A percentile compares a stretch with the other conserved stretches of the same genome.
phyloP scores from a whole-genome alignment of 2,329 filamentous ascomycete genomes.

The Akanthomyces uredinophilus region DNA sequence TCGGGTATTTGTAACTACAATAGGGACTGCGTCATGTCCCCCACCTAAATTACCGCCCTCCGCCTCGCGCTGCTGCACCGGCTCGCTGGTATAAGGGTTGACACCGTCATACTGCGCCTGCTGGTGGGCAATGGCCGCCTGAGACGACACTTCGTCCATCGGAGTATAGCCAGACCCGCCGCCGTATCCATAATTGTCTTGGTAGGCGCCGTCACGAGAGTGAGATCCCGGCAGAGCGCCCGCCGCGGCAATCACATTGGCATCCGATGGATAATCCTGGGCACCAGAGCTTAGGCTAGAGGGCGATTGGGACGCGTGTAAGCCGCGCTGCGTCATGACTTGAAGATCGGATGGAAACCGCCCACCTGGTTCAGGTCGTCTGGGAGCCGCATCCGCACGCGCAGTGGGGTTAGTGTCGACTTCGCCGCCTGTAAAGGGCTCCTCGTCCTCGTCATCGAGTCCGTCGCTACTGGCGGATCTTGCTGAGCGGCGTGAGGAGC shows the following conservation, averaged over 20 bases:
- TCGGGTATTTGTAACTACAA: constrained; percentile 11
- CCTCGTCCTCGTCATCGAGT: constrained; percentile 66
- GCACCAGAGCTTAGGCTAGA: constrained; percentile 73
- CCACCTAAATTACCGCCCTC: constrained; percentile 5
- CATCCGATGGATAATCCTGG: constrained; percentile 40
- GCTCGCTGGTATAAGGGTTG: constrained; percentile 52
- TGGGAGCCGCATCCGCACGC: constrained; percentile 47
- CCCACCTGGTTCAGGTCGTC: constrained; percentile 85
- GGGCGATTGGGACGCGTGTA: constrained; percentile 73
- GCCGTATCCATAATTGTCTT: constrained; percentile 37
- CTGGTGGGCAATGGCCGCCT: constrained; percentile 45
- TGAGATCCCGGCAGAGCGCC: constrained; percentile 44
- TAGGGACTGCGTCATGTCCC: constrained; percentile 10
- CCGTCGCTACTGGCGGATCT: constrained; percentile 72
- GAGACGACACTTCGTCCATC: constrained; percentile 45
- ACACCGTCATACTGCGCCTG: constrained; percentile 50
- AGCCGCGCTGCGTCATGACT: constrained; percentile 70
- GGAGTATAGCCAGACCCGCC: constrained; percentile 37
- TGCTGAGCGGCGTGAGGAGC: constrained; percentile 54
- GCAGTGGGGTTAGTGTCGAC: constrained; percentile 41
- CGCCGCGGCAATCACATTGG: constrained; percentile 55
- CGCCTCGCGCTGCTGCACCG: constrained; percentile 23
- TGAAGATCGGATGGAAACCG: constrained; percentile 93
- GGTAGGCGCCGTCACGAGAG: constrained; percentile 26
- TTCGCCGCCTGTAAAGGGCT: constrained; percentile 52